These are phyloP conservation scores for Tetracladium setigerum DNA, from an alignment of 495 filamentous ascomycete species.

Conservation along the genomic window DNA sequence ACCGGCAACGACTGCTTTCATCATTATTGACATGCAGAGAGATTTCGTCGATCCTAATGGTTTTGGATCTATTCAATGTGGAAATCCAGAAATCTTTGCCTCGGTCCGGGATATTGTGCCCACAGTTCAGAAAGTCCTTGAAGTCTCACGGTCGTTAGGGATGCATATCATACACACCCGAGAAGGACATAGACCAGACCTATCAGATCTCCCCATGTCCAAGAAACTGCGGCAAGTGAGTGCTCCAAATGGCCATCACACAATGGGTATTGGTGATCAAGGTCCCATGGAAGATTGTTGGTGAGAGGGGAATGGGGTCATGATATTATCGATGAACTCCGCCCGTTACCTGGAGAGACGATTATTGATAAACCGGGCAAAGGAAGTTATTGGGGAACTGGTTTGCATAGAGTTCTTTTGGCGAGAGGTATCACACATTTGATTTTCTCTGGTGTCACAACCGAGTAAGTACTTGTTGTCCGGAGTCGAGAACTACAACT, in stretches of 20 bases:
- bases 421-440: slow-evolving; percentile 54
- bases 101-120: slow-evolving; percentile 49
- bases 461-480: slow-evolving; percentile 26
- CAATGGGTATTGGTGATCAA: slow-evolving; percentile 50
- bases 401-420: slow-evolving; percentile 17
- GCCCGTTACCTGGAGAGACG: slow-evolving; percentile 48
- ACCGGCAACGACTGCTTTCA: slow-evolving; percentile 45
- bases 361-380: slow-evolving; percentile 62
- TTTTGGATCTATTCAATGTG: slow-evolving; percentile 20
- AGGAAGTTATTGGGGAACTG: slow-evolving; percentile 21
- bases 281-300: slow-evolving; percentile 57
- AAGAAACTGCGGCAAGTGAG: slow-evolving; percentile 44
- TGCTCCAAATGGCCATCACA: slow-evolving; percentile 40
- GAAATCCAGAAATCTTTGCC: slow-evolving; percentile 18
- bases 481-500: slow-evolving; percentile 19
- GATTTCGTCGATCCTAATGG: slow-evolving; percentile 43
- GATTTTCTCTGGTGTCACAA: slow-evolving; percentile 49
- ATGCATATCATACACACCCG: slow-evolving; percentile 63
- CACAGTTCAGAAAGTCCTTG: slow-evolving; percentile 44
- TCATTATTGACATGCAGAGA: slow-evolving; percentile 68
- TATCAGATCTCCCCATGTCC: slow-evolving; percentile 48
- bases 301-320: slow-evolving; percentile 60
- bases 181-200: slow-evolving; percentile 56
- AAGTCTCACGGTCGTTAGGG: slow-evolving; percentile 47
- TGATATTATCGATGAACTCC: slow-evolving; percentile 54